Evolutionary conservation across 2,329 filamentous ascomycete genomes (phyloP), one percentile per base, ranked within the genome.

Genomic region (Aspergillus pseudoviridinutans): DNA sequence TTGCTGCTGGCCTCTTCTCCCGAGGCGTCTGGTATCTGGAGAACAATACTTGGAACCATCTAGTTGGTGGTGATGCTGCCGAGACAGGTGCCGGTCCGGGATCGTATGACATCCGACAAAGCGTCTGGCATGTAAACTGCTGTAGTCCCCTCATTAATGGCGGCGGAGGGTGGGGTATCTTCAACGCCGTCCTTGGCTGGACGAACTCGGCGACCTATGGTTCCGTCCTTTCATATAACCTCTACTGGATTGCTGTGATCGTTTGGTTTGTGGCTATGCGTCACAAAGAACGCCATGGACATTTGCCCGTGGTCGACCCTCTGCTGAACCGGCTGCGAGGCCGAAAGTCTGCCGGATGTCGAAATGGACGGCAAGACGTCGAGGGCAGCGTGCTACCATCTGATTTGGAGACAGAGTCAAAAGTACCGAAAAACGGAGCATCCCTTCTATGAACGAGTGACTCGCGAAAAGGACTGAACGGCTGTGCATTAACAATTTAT

Each of bases 161-260:
- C 28, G 88, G 88, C 50, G 86, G 87, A 41, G 90, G 89, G 49
- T 96, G 91, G 91, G 90, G 90, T 55, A 86, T 96, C 63, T 91
- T 96, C 80, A 93, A 95, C 66, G 86, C 90, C 58, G 81, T 96
- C 54, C 80, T 96, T 10, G 91, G 92, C 58, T 96, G 92, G 92
- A 84, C 86, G 60, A 96, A 96, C 77, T 91, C 89, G 12, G 92
- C 90, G 4, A 95, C 91, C 1, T 92, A 93, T 66, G 91, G 91
- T 53, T 92, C 90, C 1, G 88, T 96, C 62, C 86, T 96, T 61
- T 87, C 89, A 1, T 96, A 96, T 78, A 95, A 94, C 71, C 58
- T 93, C 17, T 96, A 96, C 78, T 96, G 91, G 92, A 75, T 94
- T 52, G 79, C 79, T 8, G 81, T 91, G 63, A 91, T 92, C 56